Conservation (phyloP, 345 rosid genomes). For the Rubroshorea leprosula region DNA sequence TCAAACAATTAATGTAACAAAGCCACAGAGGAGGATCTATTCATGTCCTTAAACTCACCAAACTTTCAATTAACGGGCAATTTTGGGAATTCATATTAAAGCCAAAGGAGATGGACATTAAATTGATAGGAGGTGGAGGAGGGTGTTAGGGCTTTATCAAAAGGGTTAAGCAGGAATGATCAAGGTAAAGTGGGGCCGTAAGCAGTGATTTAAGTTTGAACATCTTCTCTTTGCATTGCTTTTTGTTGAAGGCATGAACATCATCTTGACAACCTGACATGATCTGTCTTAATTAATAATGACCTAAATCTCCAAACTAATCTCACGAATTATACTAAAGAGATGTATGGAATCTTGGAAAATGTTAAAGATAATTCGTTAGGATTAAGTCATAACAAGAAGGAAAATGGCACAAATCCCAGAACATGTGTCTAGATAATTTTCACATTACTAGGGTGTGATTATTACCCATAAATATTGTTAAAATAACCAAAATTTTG, state of each 20-base stretch:
- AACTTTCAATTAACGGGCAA: neutral
- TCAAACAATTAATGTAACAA: neutral
- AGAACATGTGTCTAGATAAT: too few species aligned
- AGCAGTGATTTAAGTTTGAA: constrained; percentile 26
- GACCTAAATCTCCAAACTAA: too few species aligned
- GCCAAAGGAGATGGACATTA: constrained; percentile 4
- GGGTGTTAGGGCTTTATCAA: constrained; percentile 49
- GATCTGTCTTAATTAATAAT: too few species aligned
- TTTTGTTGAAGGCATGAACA: constrained; percentile 28
- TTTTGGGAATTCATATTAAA: neutral
- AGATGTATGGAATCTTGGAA: too few species aligned
- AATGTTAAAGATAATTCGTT: too few species aligned
- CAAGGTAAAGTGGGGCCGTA: constrained; percentile 31
- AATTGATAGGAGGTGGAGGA: constrained; percentile 31
- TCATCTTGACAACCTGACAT: constrained; percentile 8
- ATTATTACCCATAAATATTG: too few species aligned
- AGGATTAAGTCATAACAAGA: too few species aligned
- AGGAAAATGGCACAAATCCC: too few species aligned
- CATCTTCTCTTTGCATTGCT: constrained; percentile 33
- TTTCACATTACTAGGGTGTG: too few species aligned
- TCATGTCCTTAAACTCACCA: neutral
- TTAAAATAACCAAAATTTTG: too few species aligned
- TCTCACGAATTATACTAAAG: too few species aligned
- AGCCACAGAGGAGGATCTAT: neutral
- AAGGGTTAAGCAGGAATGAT: constrained; percentile 40